These are phyloP conservation scores for Heracleum sosnowskyi DNA, from an alignment of 129 eudicot species.

Conservation along the genomic window DNA sequence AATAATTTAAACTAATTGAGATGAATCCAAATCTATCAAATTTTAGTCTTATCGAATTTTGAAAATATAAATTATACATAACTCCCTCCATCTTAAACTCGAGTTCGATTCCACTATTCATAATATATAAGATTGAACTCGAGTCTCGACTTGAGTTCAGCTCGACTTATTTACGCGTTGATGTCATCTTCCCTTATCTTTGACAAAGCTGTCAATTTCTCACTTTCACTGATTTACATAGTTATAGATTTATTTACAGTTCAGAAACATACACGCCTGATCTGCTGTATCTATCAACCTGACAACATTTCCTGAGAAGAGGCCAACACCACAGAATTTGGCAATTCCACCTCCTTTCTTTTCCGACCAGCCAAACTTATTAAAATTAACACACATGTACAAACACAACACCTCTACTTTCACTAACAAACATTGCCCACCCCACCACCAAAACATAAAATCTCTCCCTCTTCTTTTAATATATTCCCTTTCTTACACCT, in stretches of 20 bases:
- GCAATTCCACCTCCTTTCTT: neutral
- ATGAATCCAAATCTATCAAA: too few species aligned
- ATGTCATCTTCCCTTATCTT: too few species aligned
- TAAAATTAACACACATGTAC: neutral
- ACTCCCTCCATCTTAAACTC: too few species aligned
- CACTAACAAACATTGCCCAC: neutral
- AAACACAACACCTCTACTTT: neutral
- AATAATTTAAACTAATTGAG: too few species aligned
- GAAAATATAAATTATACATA: too few species aligned
- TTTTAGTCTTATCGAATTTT: too few species aligned
- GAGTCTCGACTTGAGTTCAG: too few species aligned
- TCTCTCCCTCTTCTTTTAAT: neutral
- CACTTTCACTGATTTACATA: neutral
- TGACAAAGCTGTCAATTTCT: neutral
- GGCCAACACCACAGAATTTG: neutral
- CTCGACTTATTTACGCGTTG: too few species aligned
- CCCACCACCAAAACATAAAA: constrained; percentile 5
- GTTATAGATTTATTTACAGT: neutral
- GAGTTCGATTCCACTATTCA: too few species aligned
- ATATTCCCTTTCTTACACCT: neutral
- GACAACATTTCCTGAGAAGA: neutral
- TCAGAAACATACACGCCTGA: neutral
- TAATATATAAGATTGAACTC: too few species aligned
- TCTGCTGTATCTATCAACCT: neutral
- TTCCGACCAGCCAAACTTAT: constrained; percentile 3